Evolutionary conservation across 2,329 filamentous ascomycete species (phyloP), one percentile per base, ranked within the genome.

Genomic region (Pseudogymnoascus pannorum): DNA sequence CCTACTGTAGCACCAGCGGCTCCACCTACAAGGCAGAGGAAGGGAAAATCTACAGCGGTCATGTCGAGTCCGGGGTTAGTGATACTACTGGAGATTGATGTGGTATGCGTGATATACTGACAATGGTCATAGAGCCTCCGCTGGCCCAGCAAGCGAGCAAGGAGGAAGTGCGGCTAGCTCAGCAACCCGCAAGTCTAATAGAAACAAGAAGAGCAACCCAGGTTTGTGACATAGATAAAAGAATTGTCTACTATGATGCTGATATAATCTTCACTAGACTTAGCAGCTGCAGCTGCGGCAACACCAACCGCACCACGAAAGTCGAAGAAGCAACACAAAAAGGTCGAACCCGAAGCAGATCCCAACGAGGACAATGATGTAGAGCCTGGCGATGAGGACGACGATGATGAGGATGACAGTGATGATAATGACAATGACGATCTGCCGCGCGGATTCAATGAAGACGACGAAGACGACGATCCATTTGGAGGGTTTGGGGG

Each of bases 41-140:
- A 83, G 74, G 82, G 80, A 70, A 88, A 87, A 75, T 80, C 75
- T 64, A 67, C 79, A 66, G 79, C 80, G 72, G 81, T 79, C 72
- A 93, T 92, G 89, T 90, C 89, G 71, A 86, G 82, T 75, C 81
- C 82, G 75, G 85, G 84, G 88, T 92, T 82, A 68, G 82, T 69
- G 63, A 36, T 7, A 58, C 62, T 61, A 38, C 1, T 18, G 60
- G 42, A 14, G 59, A 31, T 40, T 33, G 65, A 14, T 61, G 44
- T 62, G 60, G 57, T 35, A 44, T 61, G 8, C 29, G 14, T 26
- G 44, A 29, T 29, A 11, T 66, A 63, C 67, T 70, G 64, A 75
- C 68, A 40, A 63, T 66, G 62, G 61, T 71, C 63, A 68, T 69
- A 86, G 86, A 72, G 83, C 83, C 67, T 83, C 86, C 68, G 80